Base-by-base conservation (phyloP, 768 basidiomycete genomes). In the Pisolithus microcarpus region DNA sequence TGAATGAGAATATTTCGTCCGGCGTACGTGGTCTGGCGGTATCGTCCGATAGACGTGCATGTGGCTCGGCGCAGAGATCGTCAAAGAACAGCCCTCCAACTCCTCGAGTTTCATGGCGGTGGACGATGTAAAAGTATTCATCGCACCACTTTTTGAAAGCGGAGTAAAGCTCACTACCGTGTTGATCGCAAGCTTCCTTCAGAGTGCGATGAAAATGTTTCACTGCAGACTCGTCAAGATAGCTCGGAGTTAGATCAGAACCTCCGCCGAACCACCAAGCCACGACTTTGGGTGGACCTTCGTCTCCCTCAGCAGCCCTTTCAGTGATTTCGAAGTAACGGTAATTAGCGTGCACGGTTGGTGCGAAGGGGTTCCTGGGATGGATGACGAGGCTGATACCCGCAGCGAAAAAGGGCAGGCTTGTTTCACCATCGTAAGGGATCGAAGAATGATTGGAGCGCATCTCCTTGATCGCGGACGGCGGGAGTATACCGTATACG, bases 211-310 rank as follows among this genome's bases (percentile, higher is more conserved):
- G 96, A 72, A 98, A 99, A 64, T 93, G 91, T 19, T 66, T 62
- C 10, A 82, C 91, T 64, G 98, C 96, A 51, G 87, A 87, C 51
- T 84, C 82, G 70, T 84, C 91, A 16, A 98, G 79, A 67, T 97
- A 97, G 4, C 86, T 85, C 1, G 95, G 95, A 0, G 96, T 99
- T 30, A 98, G 77, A 65, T 99, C 95, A 7, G 82, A 84, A 7
- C 95, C 95, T 31, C 96, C 96, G 18, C 96, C 95, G 63, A 98
- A 99, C 96, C 95, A 99, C 93, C 94, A 97, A 24, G 92, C 84
- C 38, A 93, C 70, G 18, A 89, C 69, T 56, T 79, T 76, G 7
- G 78, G 75, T 23, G 70, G 43, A 4, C 43, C 62, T 48, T 65
- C 63, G 3, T 69, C 69, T 36, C 68, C 67, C 21, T 61, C 63